phyloP scores from a whole-genome alignment of 2,329 filamentous ascomycete species.

The Epichloe typhina region DNA sequence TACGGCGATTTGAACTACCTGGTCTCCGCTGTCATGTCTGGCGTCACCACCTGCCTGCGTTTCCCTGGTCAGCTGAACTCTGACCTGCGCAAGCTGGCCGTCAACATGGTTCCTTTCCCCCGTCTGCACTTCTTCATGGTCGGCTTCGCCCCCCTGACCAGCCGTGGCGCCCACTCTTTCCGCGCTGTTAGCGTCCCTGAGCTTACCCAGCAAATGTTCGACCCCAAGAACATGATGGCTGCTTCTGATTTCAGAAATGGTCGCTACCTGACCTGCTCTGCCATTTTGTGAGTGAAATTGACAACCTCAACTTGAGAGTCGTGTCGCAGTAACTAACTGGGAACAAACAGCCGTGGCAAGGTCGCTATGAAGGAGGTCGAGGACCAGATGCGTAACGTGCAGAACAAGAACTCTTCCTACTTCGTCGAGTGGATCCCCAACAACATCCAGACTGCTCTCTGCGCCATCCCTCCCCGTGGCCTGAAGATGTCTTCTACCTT shows the following conservation, averaged over 20 bases:
- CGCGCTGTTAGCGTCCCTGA: constrained; percentile 93
- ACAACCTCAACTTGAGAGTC: background rate
- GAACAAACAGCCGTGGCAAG: constrained; percentile 67
- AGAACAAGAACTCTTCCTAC: constrained; percentile 99
- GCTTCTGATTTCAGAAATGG: constrained; percentile 99
- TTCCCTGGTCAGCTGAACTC: constrained; percentile 99
- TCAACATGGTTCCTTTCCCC: constrained; percentile 99
- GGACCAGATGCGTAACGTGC: constrained; percentile 99
- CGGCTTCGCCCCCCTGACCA: constrained; percentile 93
- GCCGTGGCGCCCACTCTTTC: constrained; percentile 74
- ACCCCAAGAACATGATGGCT: constrained; percentile 99
- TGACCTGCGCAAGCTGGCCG: constrained; percentile 95
- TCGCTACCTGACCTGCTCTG: constrained; percentile 97
- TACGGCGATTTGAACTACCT: constrained; percentile 99
- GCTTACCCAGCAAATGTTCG: constrained; percentile 99
- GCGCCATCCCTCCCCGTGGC: constrained; percentile 92
- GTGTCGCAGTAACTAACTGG: constrained; percentile 6
- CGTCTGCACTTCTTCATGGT: constrained; percentile 99
- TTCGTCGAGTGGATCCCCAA: constrained; percentile 99
- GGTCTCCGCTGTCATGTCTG: constrained; percentile 98
- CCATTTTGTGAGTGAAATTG: constrained; percentile 64
- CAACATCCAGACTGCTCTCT: constrained; percentile 98
- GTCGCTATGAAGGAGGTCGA: constrained; percentile 99
- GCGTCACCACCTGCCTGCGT: constrained; percentile 93
- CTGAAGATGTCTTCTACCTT: constrained; percentile 99